Conservation (phyloP, 768 basidiomycete genomes). For the Saitozyma sp. region DNA sequence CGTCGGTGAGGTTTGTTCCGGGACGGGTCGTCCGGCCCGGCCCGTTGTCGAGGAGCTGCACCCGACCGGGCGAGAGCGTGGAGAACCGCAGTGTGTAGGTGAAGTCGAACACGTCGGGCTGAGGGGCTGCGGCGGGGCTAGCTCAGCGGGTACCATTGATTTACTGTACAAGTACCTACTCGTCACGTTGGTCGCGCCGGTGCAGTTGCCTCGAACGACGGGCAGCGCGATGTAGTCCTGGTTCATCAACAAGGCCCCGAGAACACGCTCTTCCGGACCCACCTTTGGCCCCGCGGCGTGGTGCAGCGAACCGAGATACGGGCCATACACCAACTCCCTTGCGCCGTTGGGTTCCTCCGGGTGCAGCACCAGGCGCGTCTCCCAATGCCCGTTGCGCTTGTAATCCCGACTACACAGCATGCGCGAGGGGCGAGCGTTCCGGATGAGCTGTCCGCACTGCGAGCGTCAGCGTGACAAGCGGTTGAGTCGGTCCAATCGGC, state of each 20-base stretch:
- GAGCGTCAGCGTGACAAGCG: neutral
- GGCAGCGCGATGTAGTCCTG: no score
- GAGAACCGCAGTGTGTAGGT: neutral
- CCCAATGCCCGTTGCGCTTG: conserved; percentile 22
- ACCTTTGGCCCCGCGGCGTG: conserved; percentile 27
- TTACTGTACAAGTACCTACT: neutral
- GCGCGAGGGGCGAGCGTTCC: neutral
- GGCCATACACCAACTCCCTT: conserved; percentile 29
- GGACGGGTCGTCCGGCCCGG: conserved; percentile 7
- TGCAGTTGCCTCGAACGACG: neutral
- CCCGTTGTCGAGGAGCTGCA: conserved; percentile 16
- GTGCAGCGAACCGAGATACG: conserved; percentile 13
- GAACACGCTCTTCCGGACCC: neutral
- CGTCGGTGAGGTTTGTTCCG: conserved; percentile 8
- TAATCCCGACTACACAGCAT: conserved; percentile 1
- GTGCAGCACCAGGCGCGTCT: conserved; percentile 14
- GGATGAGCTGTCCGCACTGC: neutral
- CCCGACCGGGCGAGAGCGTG: conserved; percentile 18
- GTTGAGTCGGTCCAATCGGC: neutral
- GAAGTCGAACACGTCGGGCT: conserved; percentile 16
- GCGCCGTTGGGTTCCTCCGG: neutral
- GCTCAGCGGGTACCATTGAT: neutral
- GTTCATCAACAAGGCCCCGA: neutral
- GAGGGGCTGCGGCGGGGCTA: neutral
- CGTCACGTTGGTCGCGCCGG: neutral